phyloP scores from a whole-genome alignment of 441 rosid species.

The Jatropha podagrica region DNA sequence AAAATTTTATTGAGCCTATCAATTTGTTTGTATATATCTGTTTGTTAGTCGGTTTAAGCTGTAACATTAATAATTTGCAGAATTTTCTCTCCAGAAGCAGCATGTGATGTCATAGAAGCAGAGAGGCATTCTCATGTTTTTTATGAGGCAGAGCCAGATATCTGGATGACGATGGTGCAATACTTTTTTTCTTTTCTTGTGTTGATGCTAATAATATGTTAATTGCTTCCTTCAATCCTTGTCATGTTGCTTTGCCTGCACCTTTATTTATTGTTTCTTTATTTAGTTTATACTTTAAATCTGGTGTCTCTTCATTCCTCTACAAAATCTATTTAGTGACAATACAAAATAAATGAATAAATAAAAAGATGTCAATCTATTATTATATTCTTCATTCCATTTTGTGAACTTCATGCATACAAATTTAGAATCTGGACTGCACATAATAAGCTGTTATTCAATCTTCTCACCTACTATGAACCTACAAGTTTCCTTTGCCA shows the following conservation, averaged over 20 bases:
- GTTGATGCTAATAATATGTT: background rate
- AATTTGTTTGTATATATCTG: slow-evolving; percentile 46
- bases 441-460: background rate
- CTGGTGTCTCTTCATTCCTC: background rate
- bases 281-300: background rate
- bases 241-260: background rate
- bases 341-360: background rate
- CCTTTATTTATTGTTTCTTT: background rate
- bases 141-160: slow-evolving; percentile 86
- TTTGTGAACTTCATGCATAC: background rate
- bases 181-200: slow-evolving; percentile 6
- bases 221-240: background rate
- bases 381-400: background rate
- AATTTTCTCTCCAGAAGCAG: slow-evolving; percentile 90
- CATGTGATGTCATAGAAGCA: slow-evolving; percentile 94
- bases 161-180: slow-evolving; percentile 96
- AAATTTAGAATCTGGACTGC: background rate
- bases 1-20: background rate
- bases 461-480: no score
- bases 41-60: slow-evolving; percentile 35
- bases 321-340: background rate
- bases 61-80: slow-evolving; percentile 39
- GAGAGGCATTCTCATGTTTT: slow-evolving; percentile 91
- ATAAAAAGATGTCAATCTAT: background rate
- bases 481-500: background rate